A percentile compares a stretch with the other conserved stretches of the same genome.
Evolutionary conservation across 2,329 filamentous ascomycete genomes (phyloP).

Genomic region (Fusarium clavum): DNA sequence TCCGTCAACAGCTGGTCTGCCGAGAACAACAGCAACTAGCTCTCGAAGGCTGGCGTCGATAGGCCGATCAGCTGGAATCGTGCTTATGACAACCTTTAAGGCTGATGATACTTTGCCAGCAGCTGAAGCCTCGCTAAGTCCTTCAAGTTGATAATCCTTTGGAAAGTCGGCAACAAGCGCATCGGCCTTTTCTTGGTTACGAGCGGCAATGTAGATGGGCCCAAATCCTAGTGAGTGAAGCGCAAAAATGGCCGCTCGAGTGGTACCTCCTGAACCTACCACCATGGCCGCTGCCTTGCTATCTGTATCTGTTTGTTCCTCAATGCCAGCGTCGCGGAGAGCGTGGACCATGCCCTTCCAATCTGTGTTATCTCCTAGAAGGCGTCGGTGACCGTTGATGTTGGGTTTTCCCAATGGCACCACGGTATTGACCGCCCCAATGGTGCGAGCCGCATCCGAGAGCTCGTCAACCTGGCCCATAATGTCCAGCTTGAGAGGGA

Average conservation of each 20-base stretch:
- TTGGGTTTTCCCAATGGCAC: conserved; percentile 65
- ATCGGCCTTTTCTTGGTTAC: conserved; percentile 75
- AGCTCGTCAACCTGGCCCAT: conserved; percentile 84
- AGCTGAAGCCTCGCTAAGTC: conserved; percentile 65
- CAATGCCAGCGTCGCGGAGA: conserved; percentile 75
- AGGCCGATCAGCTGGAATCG: conserved; percentile 88
- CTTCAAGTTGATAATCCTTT: conserved; percentile 73
- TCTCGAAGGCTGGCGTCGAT: conserved; percentile 79
- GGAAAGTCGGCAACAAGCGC: conserved; percentile 80
- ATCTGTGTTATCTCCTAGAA: conserved; percentile 94
- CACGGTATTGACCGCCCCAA: conserved; percentile 96
- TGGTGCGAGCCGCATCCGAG: conserved; percentile 80
- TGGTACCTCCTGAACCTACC: conserved; percentile 91
- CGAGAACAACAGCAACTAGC: conserved; percentile 68
- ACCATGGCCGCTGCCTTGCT: conserved; percentile 83
- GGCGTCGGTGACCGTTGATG: conserved; percentile 59
- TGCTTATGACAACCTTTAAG: conserved; percentile 80
- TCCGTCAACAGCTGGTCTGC: conserved; percentile 51
- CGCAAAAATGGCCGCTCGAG: conserved; percentile 90
- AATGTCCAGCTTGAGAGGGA: conserved; percentile 91
- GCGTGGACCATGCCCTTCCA: conserved; percentile 92
- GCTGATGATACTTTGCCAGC: conserved; percentile 63
- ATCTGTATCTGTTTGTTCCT: conserved; percentile 46
- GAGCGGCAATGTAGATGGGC: conserved; percentile 88
- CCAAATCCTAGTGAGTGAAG: conserved; percentile 84